Conservation (phyloP, 2,329 filamentous ascomycete genomes). For the Aulographum hederae region DNA sequence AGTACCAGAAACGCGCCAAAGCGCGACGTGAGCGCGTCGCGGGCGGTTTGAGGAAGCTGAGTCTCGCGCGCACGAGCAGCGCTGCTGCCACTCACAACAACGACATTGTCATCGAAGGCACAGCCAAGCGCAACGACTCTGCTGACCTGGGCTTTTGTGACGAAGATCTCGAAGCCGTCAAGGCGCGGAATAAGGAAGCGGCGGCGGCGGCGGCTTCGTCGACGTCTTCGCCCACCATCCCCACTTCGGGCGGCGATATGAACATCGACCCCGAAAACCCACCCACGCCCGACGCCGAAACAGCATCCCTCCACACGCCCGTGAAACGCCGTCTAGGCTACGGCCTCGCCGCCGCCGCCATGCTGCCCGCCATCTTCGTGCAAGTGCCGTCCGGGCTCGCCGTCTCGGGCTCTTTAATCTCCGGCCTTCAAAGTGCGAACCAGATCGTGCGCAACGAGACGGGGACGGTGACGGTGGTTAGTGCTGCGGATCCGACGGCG, state of each 20-base stretch:
- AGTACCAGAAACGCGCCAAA: not conserved
- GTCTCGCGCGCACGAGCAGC: too few species aligned
- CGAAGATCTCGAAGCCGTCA: not conserved
- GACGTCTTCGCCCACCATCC: not conserved
- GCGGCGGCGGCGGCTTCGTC: too few species aligned
- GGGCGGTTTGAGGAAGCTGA: not conserved
- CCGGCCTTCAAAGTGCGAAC: slow-evolving; percentile 37
- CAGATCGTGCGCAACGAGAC: slow-evolving; percentile 32
- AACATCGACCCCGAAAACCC: not conserved
- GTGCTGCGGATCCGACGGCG: slow-evolving; percentile 10
- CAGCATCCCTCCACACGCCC: not conserved
- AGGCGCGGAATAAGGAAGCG: not conserved
- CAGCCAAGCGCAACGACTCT: too few species aligned
- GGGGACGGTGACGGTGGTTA: slow-evolving; percentile 5
- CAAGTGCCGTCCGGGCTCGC: slow-evolving; percentile 42
- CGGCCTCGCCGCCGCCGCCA: slow-evolving; percentile 64
- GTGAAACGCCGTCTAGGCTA: too few species aligned
- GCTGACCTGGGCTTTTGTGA: too few species aligned
- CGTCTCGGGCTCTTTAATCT: slow-evolving; percentile 36
- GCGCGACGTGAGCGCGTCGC: not conserved
- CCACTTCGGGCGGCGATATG: not conserved
- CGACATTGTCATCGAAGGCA: not conserved
- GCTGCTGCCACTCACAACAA: too few species aligned
- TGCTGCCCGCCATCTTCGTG: slow-evolving; percentile 72
- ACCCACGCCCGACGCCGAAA: slow-evolving; percentile 20